Evolutionary conservation across 2,329 filamentous ascomycete genomes (phyloP).

Genomic region (Mariannaea sp.): DNA sequence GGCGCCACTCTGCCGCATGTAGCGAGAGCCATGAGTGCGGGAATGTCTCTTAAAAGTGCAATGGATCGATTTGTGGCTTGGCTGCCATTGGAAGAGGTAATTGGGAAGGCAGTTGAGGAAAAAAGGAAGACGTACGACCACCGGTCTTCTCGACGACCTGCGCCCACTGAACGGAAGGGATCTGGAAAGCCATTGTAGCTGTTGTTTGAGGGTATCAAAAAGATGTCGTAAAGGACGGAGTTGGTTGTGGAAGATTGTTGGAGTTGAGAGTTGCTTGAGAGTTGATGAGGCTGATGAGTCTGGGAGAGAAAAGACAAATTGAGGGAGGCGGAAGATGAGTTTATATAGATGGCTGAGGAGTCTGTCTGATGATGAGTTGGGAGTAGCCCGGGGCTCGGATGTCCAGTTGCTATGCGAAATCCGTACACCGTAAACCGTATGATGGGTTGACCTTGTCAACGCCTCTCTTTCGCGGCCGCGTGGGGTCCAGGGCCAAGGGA

Average conservation of each 20-base stretch:
- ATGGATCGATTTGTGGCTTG: slow-evolving; percentile 4
- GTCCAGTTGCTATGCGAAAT: slow-evolving; percentile 13
- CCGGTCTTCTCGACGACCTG: slow-evolving; percentile 86
- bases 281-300: slow-evolving; percentile 38
- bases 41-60: slow-evolving; percentile 8
- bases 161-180: slow-evolving; percentile 88
- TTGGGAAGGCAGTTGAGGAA: not conserved
- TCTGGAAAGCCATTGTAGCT: slow-evolving; percentile 46
- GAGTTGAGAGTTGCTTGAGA: slow-evolving; percentile 28
- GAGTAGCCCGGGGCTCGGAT: slow-evolving; percentile 25
- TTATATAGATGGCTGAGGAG: slow-evolving; percentile 37
- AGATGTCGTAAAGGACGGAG: slow-evolving; percentile 30
- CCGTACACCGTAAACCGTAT: slow-evolving; percentile 33
- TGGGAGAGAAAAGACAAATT: slow-evolving; percentile 27
- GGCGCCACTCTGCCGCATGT: slow-evolving; percentile 25
- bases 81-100: slow-evolving; percentile 14
- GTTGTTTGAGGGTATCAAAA: slow-evolving; percentile 29
- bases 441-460: slow-evolving; percentile 32
- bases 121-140: slow-evolving; percentile 57
- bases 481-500: slow-evolving; percentile 32
- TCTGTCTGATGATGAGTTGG: slow-evolving; percentile 25
- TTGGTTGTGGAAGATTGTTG: slow-evolving; percentile 27
- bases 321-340: slow-evolving; percentile 33
- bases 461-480: slow-evolving; percentile 34
- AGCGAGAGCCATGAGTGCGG: slow-evolving; percentile 15